Evolutionary conservation across 163 green algal genomes (phyloP).

Genomic region (Botryococcus braunii): DNA sequence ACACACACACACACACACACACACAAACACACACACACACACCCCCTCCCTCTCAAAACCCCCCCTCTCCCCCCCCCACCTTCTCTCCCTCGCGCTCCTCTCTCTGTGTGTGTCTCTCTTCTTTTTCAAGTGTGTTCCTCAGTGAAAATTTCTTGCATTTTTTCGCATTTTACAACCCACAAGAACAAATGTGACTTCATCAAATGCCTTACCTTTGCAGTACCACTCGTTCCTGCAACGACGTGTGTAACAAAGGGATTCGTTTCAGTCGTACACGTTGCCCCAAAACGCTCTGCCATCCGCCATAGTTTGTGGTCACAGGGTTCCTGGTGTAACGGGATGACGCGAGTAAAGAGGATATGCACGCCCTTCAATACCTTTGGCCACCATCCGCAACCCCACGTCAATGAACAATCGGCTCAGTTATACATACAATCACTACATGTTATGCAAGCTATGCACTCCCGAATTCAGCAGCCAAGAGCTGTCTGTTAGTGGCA

Average conservation of each 20-base stretch:
- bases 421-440: neutral
- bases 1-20: no score
- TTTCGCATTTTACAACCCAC: no score
- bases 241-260: slow-evolving; percentile 48
- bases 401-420: neutral
- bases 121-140: no score
- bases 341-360: slow-evolving; percentile 39
- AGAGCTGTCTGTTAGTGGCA: neutral
- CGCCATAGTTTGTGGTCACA: slow-evolving; percentile 50
- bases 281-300: slow-evolving; percentile 52
- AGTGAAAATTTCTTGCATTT: no score
- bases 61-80: no score
- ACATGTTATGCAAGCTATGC: neutral
- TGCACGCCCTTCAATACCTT: slow-evolving; percentile 40
- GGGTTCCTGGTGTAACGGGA: slow-evolving; percentile 35
- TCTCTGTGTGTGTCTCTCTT: no score
- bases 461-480: neutral
- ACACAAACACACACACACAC: no score
- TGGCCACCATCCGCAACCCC: neutral
- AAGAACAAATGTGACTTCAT: no score
- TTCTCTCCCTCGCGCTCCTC: no score
- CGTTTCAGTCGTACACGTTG: slow-evolving; percentile 11
- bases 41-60: no score
- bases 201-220: no score
- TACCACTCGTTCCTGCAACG: slow-evolving; percentile 37